These are phyloP conservation scores for Fusarium temperatum DNA, from an alignment of 2,329 filamentous ascomycete genomes.

Conservation along the genomic window DNA sequence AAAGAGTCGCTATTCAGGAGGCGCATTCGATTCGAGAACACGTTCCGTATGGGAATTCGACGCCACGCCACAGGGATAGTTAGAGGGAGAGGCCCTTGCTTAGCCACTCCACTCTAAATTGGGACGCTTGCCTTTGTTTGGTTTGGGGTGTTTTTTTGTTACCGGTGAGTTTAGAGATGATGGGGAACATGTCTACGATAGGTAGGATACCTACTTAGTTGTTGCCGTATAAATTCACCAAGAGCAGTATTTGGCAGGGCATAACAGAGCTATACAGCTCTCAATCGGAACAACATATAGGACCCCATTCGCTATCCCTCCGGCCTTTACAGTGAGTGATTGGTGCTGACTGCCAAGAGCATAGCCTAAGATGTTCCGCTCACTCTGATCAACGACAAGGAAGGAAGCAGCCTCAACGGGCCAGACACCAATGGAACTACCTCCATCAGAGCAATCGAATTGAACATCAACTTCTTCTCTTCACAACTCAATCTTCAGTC, in stretches of 20 bases:
- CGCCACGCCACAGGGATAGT: slow-evolving; percentile 18
- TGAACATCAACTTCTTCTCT: neutral
- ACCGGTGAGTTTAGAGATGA: neutral
- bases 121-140: slow-evolving; percentile 16
- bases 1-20: slow-evolving; percentile 29
- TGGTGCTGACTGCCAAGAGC: neutral
- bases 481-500: neutral
- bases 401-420: neutral
- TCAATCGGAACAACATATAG: no score
- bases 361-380: neutral
- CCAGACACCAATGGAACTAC: neutral
- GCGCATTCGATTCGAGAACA: slow-evolving; percentile 35
- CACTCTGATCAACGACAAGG: neutral
- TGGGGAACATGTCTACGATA: neutral
- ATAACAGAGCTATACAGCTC: neutral
- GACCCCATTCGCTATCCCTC: neutral
- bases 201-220: neutral
- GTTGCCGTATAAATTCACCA: neutral
- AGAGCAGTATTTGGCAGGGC: neutral
- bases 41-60: slow-evolving; percentile 30
- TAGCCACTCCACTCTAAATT: slow-evolving; percentile 28
- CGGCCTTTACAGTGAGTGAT: neutral
- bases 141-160: slow-evolving; percentile 3
- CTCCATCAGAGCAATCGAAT: neutral
- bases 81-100: slow-evolving; percentile 8